A percentile compares a stretch with the other conserved stretches of the same genome.
These are phyloP conservation scores for Xenosphaeropsis pyriputrescens DNA, from an alignment of 2,329 filamentous ascomycete species.

Conservation along the genomic window DNA sequence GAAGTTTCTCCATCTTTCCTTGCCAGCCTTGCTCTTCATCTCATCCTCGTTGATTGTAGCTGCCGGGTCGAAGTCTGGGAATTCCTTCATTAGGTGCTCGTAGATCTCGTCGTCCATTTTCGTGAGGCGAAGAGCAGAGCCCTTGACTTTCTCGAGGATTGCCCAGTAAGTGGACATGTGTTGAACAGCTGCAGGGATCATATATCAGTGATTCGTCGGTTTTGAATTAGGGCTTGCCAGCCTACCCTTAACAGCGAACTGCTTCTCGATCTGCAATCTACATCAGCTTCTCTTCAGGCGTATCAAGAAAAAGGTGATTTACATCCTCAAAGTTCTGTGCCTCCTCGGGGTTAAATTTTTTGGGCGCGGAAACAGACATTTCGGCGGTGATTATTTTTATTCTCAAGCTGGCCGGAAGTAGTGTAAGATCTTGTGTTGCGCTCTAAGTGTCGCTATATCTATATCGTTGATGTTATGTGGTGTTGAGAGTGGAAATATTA, in stretches of 20 bases:
- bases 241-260: conserved; percentile 89
- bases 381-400: background rate
- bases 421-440: background rate
- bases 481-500: background rate
- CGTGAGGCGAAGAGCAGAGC: conserved; percentile 79
- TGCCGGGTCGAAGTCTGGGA: conserved; percentile 83
- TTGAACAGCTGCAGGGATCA: conserved; percentile 49
- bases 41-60: conserved; percentile 74
- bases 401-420: background rate
- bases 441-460: background rate
- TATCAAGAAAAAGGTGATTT: conserved; percentile 17
- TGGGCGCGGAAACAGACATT: conserved; percentile 10
- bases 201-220: conserved; percentile 1
- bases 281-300: background rate
- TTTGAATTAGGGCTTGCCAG: background rate
- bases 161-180: conserved; percentile 97
- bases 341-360: conserved; percentile 38
- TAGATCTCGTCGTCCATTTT: conserved; percentile 93
- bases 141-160: conserved; percentile 80
- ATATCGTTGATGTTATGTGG: background rate
- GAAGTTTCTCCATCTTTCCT: conserved; percentile 90
- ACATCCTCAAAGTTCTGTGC: conserved; percentile 58
- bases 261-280: conserved; percentile 74
- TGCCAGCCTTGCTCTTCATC: conserved; percentile 96
- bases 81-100: conserved; percentile 73